phyloP scores from a whole-genome alignment of 1,284 basidiomycete genomes.

The Mrakiaceae sp. region DNA sequence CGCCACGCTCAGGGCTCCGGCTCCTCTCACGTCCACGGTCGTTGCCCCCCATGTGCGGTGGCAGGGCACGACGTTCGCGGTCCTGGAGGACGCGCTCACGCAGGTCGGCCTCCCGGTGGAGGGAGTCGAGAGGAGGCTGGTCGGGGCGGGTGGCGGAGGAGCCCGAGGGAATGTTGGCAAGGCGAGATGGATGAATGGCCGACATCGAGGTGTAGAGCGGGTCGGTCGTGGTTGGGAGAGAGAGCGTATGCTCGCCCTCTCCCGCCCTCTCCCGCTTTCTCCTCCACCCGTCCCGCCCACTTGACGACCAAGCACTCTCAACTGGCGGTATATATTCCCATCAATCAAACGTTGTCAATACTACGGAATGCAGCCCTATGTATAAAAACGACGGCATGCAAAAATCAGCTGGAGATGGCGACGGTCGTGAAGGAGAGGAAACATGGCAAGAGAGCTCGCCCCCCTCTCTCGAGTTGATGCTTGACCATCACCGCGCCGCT shows the following conservation, averaged over 20 bases:
- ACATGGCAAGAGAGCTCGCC: too few relatives aligned
- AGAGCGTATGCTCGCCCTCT: neutral
- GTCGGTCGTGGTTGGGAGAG: neutral
- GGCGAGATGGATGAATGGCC: slow-evolving; percentile 11
- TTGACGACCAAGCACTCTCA: neutral
- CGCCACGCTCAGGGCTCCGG: too few relatives aligned
- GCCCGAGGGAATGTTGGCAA: slow-evolving; percentile 5
- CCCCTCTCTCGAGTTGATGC: too few relatives aligned
- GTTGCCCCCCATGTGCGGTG: neutral
- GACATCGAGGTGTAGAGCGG: neutral
- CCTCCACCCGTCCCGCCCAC: neutral
- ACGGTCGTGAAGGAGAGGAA: neutral
- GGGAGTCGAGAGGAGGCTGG: neutral
- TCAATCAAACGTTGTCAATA: too few relatives aligned
- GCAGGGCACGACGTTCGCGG: neutral
- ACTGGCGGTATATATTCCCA: neutral
- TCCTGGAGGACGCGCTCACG: slow-evolving; percentile 2
- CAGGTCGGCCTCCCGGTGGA: slow-evolving; percentile 14
- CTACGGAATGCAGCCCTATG: too few relatives aligned
- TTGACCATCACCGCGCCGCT: too few relatives aligned
- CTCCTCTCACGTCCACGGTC: neutral
- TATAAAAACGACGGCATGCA: too few relatives aligned
- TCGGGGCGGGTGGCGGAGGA: neutral
- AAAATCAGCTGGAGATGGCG: neutral
- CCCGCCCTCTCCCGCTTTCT: neutral